Base-by-base conservation (phyloP, 75 land plant genomes). In the Isoetes taiwanensis region DNA sequence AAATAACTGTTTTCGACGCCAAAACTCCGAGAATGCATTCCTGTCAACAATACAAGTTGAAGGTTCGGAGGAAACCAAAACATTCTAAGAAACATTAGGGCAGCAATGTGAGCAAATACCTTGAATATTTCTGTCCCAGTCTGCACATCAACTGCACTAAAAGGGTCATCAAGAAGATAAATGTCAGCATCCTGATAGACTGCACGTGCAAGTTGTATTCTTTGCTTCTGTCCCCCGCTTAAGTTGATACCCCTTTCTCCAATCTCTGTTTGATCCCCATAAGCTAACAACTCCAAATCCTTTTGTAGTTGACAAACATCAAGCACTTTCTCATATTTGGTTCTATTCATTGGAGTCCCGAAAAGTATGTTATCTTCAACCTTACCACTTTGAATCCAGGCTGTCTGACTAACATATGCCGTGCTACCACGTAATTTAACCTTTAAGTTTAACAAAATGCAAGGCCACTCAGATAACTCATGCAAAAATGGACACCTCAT, bases 221-320 rank as follows among this genome's bases (percentile, higher is more conserved):
- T 76, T 59, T 89, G 96, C 72, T 85, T 89, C 43, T 87, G 94
- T 1, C 94, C 94, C 28, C 95, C 95, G 71, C 95, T 88, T 57
- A 88, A 61, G 62, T 85, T 90, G 35, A 80, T 60, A 20, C 96
- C 96, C 43, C 91, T 74, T 41, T 85, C 96, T 12, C 96, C 96
- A 2, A 84, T 68, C 17, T 78, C 48, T 12, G 72, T 73, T 25
- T 57, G 54, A 41, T 87, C 94, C 30, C 85, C 83, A 57, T 70
- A 60, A 39, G 66, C 55, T 66, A 80, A 81, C 60, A 64, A 43
- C 12, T 64, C 58, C 3, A 88, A 20, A 56, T 88, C 95, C 33
- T 56, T 73, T 28, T 76, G 66, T 64, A 88, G 35, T 27, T 83
- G 74, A 68, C 95, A 88, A 12, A 59, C 82, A 30, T 65, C 56